phyloP scores from a whole-genome alignment of 1,284 basidiomycete species.

The Peniophora sp. region DNA sequence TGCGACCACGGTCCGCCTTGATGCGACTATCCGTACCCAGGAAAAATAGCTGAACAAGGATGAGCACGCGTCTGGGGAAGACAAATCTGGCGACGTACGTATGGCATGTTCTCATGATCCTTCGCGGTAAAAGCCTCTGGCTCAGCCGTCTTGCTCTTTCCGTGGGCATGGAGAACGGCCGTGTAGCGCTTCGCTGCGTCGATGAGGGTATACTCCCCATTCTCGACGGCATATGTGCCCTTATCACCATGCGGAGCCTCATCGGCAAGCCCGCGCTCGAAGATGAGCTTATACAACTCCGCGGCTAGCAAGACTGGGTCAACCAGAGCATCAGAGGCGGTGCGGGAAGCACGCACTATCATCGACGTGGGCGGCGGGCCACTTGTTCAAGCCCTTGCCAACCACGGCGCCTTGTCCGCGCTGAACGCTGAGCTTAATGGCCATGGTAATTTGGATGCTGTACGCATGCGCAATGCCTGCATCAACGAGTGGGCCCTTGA shows the following conservation, averaged over 20 bases:
- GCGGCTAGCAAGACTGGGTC: constrained; percentile 3
- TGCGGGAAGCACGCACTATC: constrained; percentile 23
- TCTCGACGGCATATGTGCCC: constrained; percentile 17
- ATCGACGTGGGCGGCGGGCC: constrained; percentile 36
- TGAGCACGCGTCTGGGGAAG: neutral
- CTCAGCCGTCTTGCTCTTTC: constrained; percentile 9
- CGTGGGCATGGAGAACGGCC: constrained; percentile 36
- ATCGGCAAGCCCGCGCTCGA: constrained; percentile 9
- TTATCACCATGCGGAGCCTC: constrained; percentile 12
- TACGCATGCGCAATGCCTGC: constrained; percentile 34
- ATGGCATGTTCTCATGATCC: constrained; percentile 9
- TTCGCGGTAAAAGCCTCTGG: constrained; percentile 11
- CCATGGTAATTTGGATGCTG: constrained; percentile 35
- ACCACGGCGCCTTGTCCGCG: constrained; percentile 18
- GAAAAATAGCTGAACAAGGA: constrained; percentile 12
- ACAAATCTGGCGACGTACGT: constrained; percentile 2
- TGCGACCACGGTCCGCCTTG: constrained; percentile 36
- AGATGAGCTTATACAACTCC: constrained; percentile 10
- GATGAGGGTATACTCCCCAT: constrained; percentile 22
- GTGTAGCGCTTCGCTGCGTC: constrained; percentile 29
- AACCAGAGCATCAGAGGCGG: neutral
- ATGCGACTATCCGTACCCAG: constrained; percentile 48
- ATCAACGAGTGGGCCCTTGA: constrained; percentile 36
- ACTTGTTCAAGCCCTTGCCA: constrained; percentile 29
- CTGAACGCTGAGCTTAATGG: constrained; percentile 27